Conservation (phyloP, 2,329 filamentous ascomycete species). For the Fusarium graminum region DNA sequence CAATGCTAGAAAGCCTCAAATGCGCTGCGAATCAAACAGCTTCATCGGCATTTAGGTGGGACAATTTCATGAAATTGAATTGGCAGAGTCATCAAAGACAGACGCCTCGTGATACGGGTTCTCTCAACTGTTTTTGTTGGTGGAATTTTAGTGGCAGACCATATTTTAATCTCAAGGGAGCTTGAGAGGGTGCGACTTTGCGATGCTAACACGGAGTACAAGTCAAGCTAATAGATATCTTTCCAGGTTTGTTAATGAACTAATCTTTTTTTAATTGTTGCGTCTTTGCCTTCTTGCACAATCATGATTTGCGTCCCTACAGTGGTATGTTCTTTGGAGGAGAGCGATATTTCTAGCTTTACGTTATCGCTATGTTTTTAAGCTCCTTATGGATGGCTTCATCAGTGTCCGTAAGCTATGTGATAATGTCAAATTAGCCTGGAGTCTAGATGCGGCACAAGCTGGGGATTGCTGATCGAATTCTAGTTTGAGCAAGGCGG, state of each 20-base stretch:
- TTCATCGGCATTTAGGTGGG: conserved; percentile 1
- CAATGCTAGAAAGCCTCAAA: conserved; percentile 1
- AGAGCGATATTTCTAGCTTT: not conserved
- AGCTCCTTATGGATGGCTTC: conserved; percentile 5
- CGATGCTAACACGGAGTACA: not conserved
- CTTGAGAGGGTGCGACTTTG: not conserved
- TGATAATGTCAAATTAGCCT: not conserved
- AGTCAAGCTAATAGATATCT: not conserved
- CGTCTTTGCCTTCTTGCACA: not conserved
- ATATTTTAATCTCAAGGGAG: conserved; percentile 3
- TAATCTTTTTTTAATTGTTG: not conserved
- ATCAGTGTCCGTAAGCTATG: not conserved
- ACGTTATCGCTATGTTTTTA: not conserved
- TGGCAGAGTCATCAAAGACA: conserved; percentile 32
- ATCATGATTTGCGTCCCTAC: not conserved
- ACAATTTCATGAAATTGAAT: not conserved
- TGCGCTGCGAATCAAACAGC: conserved; percentile 1
- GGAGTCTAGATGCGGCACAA: conserved; percentile 28
- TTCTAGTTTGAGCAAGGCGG: conserved; percentile 17
- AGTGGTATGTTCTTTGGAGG: not conserved
- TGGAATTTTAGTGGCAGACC: conserved; percentile 18
- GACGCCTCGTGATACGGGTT: conserved; percentile 26
- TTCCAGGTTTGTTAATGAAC: not conserved
- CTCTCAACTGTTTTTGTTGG: conserved; percentile 22
- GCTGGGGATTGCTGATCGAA: conserved; percentile 26